Conservation (phyloP, 306 rosid species). For the Cucurbita moschata region DNA sequence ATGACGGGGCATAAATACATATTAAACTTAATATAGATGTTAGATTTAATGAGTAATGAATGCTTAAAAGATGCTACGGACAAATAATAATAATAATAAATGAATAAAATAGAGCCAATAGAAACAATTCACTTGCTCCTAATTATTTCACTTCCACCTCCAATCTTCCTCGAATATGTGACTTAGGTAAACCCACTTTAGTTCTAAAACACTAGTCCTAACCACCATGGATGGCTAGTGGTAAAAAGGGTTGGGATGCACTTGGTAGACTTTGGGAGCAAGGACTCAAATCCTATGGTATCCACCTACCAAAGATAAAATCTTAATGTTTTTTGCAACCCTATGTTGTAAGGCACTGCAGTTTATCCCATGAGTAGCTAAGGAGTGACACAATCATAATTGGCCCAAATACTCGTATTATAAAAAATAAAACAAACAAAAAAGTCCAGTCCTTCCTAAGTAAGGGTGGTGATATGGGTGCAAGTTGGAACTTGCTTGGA, state of each 20-base stretch:
- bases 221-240: not conserved
- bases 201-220: not conserved
- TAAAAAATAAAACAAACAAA: not conserved
- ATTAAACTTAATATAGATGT: not conserved
- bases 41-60: not conserved
- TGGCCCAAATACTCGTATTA: not conserved
- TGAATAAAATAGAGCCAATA: not conserved
- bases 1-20: slow-evolving; percentile 9
- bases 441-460: not conserved
- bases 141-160: not conserved
- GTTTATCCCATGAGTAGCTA: not conserved
- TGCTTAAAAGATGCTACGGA: not conserved
- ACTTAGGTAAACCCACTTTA: not conserved
- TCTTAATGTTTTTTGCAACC: not conserved
- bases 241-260: not conserved
- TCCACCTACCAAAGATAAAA: not conserved
- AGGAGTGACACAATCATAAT: not conserved
- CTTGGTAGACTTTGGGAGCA: not conserved
- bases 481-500: not conserved
- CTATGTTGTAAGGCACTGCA: not conserved
- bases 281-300: not conserved
- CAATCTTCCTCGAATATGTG: not conserved
- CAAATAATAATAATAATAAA: not conserved
- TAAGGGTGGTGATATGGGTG: not conserved
- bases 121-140: not conserved